Evolutionary conservation across 768 basidiomycete genomes (phyloP).

Genomic region (Punctularia strigosozonata): DNA sequence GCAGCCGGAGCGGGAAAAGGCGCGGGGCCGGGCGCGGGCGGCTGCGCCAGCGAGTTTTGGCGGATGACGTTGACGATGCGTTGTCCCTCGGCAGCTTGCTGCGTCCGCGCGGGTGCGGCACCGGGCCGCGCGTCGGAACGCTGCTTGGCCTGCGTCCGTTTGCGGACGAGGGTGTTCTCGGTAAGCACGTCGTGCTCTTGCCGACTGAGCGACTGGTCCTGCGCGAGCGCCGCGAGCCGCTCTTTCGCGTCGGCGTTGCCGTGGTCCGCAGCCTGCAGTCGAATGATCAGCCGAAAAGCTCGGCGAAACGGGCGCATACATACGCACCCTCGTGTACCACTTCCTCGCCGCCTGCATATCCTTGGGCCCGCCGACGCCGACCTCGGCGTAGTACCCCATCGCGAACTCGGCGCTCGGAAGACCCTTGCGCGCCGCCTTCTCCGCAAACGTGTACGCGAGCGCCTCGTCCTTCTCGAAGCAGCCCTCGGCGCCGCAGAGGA

Average conservation of each 20-base stretch:
- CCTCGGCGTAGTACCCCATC: conserved; percentile 90
- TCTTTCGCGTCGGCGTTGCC: conserved; percentile 74
- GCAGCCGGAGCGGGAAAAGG: conserved; percentile 7
- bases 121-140: conserved; percentile 29
- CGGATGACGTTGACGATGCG: conserved; percentile 45
- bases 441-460: conserved; percentile 81
- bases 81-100: conserved; percentile 21
- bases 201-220: conserved; percentile 55
- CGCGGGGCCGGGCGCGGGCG: too few relatives aligned
- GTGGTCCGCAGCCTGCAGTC: conserved; percentile 52
- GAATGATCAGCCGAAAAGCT: not conserved
- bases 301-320: not conserved
- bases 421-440: conserved; percentile 69
- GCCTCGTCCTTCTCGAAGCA: conserved; percentile 80
- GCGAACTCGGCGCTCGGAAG: conserved; percentile 85
- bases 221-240: conserved; percentile 57
- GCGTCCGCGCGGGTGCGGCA: conserved; percentile 4
- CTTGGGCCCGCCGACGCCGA: conserved; percentile 72
- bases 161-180: conserved; percentile 70
- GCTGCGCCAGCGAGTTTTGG: conserved; percentile 28
- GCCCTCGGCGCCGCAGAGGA: conserved; percentile 74
- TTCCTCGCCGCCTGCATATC: conserved; percentile 50
- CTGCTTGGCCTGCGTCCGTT: conserved; percentile 62
- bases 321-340: conserved; percentile 66
- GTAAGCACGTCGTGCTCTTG: conserved; percentile 74